A percentile compares a stretch with the other conserved stretches of the same genome.
Conservation (phyloP, 208 protist genomes). For the Trypanosoma lewisi region DNA sequence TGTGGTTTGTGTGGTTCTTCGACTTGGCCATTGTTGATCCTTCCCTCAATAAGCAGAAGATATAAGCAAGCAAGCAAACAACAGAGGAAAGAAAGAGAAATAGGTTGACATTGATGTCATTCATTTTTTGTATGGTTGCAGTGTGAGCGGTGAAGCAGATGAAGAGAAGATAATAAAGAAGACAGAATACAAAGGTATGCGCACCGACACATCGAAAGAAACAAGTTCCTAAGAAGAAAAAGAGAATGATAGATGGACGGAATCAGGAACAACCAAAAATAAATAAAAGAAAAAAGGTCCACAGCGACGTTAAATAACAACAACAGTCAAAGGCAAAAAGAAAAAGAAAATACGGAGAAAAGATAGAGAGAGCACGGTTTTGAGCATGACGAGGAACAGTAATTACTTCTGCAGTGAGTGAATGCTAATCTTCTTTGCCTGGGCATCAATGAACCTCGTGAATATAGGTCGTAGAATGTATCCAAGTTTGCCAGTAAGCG, state of each 20-base stretch:
- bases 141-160: too few relatives aligned
- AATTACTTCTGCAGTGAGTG: constrained; percentile 45
- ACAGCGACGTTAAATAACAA: neutral
- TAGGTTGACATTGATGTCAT: too few relatives aligned
- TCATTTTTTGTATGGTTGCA: too few relatives aligned
- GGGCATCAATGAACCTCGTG: constrained; percentile 55
- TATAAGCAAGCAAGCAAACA: constrained; percentile 3
- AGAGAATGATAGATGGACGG: too few relatives aligned
- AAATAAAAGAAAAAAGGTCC: too few relatives aligned
- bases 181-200: too few relatives aligned
- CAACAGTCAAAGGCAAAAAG: neutral
- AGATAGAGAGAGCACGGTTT: neutral
- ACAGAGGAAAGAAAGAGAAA: constrained; percentile 2
- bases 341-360: neutral
- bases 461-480: constrained; percentile 76
- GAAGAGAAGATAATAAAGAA: too few relatives aligned
- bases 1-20: constrained; percentile 94
- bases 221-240: too few relatives aligned
- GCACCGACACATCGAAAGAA: neutral
- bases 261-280: too few relatives aligned
- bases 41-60: constrained; percentile 8
- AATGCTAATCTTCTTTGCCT: constrained; percentile 73
- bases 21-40: constrained; percentile 85
- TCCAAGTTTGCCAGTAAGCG: constrained; percentile 56
- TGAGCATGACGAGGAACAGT: neutral